A percentile compares a stretch with the other conserved stretches of the same genome.
These are phyloP conservation scores for Zalaria sp. DNA, from an alignment of 2,329 filamentous ascomycete genomes.

Conservation along the genomic window DNA sequence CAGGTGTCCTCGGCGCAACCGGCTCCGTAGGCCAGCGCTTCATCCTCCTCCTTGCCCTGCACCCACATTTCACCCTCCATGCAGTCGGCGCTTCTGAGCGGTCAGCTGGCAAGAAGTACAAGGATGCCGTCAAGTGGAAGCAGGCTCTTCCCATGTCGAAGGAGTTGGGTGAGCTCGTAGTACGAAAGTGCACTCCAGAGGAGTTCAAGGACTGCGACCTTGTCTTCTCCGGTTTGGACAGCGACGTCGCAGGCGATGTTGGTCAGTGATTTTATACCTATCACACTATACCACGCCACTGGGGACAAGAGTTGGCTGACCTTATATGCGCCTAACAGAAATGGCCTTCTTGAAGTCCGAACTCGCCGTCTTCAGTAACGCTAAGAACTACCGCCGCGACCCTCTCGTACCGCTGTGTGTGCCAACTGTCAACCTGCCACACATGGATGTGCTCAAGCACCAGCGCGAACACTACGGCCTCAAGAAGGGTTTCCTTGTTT, in stretches of 20 bases:
- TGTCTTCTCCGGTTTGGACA: slow-evolving; percentile 84
- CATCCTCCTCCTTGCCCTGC: slow-evolving; percentile 76
- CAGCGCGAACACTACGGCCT: slow-evolving; percentile 62
- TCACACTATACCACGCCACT: not conserved
- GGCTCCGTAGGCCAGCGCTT: slow-evolving; percentile 93
- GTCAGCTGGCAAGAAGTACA: slow-evolving; percentile 87
- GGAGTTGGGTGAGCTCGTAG: slow-evolving; percentile 61
- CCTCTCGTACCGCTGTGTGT: slow-evolving; percentile 86
- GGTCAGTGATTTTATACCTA: slow-evolving; percentile 39
- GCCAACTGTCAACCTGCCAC: slow-evolving; percentile 81
- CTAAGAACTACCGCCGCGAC: slow-evolving; percentile 90
- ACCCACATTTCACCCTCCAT: slow-evolving; percentile 75
- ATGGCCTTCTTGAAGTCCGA: slow-evolving; percentile 81
- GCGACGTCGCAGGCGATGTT: slow-evolving; percentile 82
- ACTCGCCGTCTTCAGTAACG: slow-evolving; percentile 89
- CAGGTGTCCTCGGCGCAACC: slow-evolving; percentile 70
- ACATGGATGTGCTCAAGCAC: slow-evolving; percentile 79
- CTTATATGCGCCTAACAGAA: slow-evolving; percentile 37
- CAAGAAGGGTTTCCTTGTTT: slow-evolving; percentile 80
- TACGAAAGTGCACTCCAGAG: slow-evolving; percentile 69
- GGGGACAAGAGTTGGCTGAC: not conserved
- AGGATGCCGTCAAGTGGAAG: slow-evolving; percentile 91
- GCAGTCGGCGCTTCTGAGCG: slow-evolving; percentile 80
- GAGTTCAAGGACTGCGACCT: slow-evolving; percentile 85
- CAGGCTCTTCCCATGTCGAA: slow-evolving; percentile 71